Evolutionary conservation across 768 basidiomycete genomes (phyloP), one percentile per base, ranked within the genome.

Genomic region (Russula sp.): DNA sequence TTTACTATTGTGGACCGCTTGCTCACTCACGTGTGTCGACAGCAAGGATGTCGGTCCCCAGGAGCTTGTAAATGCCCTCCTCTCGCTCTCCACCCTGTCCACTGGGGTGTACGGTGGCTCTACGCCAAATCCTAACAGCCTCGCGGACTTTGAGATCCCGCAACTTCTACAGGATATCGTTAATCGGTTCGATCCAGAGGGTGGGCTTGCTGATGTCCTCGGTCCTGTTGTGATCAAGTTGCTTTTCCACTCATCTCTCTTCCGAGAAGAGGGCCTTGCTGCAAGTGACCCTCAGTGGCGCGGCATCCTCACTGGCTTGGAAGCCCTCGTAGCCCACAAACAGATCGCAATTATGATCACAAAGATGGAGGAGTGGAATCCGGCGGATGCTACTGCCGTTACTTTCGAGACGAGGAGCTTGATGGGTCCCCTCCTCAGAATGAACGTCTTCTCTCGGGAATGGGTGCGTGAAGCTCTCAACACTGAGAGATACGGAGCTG

Each of bases 381-480:
- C 89, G 45, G 65, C 71, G 7, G 70, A 78, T 64, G 84, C 84
- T 25, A 81, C 79, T 7, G 82, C 86, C 9, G 69, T 79, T 3
- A 79, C 74, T 2, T 85, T 93, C 69, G 90, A 93, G 73, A 75
- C 59, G 13, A 67, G 73, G 65, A 89, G 85, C 53, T 75, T 98
- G 46, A 75, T 98, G 66, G 97, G 97, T 0, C 93, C 93, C 1
- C 73, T 98, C 32, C 83, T 88, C 64, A 78, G 93, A 38, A 77
- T 98, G 56, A 87, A 88, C 42, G 85, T 94, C 6, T 98, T 96
- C 70, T 81, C 86, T n/a, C 76, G 84, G 58, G 90, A 98, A 80
- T 95, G 92, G 86, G 88, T 95, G 70, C 66, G 81, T 75, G 69
- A 61, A 14, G 7, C 29, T 8, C 38, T 61, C 39, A 49, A 39